Evolutionary conservation across 805 yeast species (phyloP).

Genomic region (Candida hispaniensis): DNA sequence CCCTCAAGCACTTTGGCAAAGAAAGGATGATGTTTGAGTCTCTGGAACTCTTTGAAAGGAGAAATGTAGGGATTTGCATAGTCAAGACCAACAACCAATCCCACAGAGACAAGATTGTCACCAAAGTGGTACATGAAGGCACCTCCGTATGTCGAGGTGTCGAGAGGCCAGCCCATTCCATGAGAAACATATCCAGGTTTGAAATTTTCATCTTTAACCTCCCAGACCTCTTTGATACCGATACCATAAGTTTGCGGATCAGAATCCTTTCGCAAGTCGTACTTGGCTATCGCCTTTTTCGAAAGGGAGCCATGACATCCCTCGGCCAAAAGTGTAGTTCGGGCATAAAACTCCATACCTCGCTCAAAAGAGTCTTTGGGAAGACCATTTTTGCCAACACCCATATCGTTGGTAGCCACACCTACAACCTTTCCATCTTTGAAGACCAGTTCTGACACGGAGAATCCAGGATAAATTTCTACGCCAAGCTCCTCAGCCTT

Average conservation of each 20-base stretch:
- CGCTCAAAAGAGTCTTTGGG: conserved; percentile 83
- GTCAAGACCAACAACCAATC: conserved; percentile 90
- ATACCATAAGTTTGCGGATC: conserved; percentile 86
- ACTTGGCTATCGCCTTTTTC: conserved; percentile 63
- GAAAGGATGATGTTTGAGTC: conserved; percentile 84
- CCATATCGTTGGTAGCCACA: conserved; percentile 91
- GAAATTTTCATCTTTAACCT: conserved; percentile 73
- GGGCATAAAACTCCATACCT: conserved; percentile 94
- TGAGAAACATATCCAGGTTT: conserved; percentile 74
- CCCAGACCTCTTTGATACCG: conserved; percentile 97
- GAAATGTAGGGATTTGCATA: conserved; percentile 90
- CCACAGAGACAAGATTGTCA: conserved; percentile 81
- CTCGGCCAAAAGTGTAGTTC: conserved; percentile 83
- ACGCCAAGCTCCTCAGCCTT: conserved; percentile 90
- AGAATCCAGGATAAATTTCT: conserved; percentile 81
- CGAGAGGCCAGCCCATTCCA: conserved; percentile 79
- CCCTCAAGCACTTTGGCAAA: conserved; percentile 65
- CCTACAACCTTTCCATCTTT: conserved; percentile 56
- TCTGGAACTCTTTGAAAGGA: conserved; percentile 93
- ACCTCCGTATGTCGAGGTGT: conserved; percentile 76
- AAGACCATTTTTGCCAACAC: conserved; percentile 59
- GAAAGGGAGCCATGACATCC: conserved; percentile 97
- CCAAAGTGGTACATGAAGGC: conserved; percentile 97
- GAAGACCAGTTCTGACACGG: conserved; percentile 71
- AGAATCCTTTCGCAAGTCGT: conserved; percentile 50